Conservation (phyloP, 495 filamentous ascomycete species). For the Acidomyces sp. region DNA sequence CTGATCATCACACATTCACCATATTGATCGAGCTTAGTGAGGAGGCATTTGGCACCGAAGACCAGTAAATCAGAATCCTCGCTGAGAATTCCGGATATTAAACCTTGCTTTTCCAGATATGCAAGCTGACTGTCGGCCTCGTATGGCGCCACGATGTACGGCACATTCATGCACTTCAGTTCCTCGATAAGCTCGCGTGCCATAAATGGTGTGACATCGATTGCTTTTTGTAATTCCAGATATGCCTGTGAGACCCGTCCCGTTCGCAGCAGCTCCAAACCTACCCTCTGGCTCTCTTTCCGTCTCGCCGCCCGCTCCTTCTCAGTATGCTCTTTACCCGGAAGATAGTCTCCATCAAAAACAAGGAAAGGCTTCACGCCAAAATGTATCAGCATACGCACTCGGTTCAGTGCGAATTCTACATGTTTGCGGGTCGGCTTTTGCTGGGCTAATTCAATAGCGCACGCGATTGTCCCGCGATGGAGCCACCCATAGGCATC, state of each 20-base stretch:
- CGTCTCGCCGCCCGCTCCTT: slow-evolving; percentile 52
- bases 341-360: slow-evolving; percentile 91
- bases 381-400: slow-evolving; percentile 84
- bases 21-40: slow-evolving; percentile 90
- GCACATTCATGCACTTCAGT: slow-evolving; percentile 61
- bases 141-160: slow-evolving; percentile 91
- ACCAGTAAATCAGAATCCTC: slow-evolving; percentile 96
- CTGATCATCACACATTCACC: slow-evolving; percentile 88
- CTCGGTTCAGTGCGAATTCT: slow-evolving; percentile 80
- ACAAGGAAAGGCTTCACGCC: slow-evolving; percentile 86
- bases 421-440: slow-evolving; percentile 82
- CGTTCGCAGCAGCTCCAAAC: slow-evolving; percentile 65
- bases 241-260: slow-evolving; percentile 71
- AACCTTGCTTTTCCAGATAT: slow-evolving; percentile 74
- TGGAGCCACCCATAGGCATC: slow-evolving; percentile 99
- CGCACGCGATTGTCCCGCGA: slow-evolving; percentile 79
- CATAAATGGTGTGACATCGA: slow-evolving; percentile 95
- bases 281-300: slow-evolving; percentile 57
- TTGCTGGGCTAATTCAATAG: slow-evolving; percentile 77
- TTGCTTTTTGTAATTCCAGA: slow-evolving; percentile 80
- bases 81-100: slow-evolving; percentile 77
- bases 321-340: slow-evolving; percentile 92
- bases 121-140: slow-evolving; percentile 95
- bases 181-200: slow-evolving; percentile 84
- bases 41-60: slow-evolving; percentile 76